Percentiles rank a stretch among this genome's conserved stretches.
These are phyloP conservation scores for Sporothrix euskadiensis DNA, from an alignment of 2,329 filamentous ascomycete genomes.

Conservation along the genomic window DNA sequence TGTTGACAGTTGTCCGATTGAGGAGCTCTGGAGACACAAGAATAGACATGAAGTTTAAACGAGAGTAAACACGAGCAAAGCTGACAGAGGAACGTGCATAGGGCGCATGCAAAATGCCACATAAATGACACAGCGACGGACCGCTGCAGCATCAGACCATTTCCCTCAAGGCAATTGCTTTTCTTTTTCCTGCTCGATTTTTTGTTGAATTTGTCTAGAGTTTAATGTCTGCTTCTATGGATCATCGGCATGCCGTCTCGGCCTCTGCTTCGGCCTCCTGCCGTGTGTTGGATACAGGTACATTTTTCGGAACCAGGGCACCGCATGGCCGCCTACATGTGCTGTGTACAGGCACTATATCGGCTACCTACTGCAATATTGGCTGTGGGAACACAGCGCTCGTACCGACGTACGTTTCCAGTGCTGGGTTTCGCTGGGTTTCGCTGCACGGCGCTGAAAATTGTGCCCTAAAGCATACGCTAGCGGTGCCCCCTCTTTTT, in stretches of 20 bases:
- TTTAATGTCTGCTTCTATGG: neutral
- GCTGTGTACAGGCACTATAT: neutral
- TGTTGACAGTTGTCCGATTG: neutral
- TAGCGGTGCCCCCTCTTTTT: conserved; percentile 12
- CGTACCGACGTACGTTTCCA: neutral
- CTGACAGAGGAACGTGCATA: neutral
- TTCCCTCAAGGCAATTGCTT: neutral
- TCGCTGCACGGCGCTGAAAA: neutral
- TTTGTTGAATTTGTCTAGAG: neutral
- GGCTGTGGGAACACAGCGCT: neutral
- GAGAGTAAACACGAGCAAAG: neutral
- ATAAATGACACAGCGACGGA: neutral
- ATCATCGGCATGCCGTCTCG: neutral
- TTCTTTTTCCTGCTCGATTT: neutral
- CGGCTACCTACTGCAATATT: neutral
- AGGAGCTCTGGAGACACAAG: neutral
- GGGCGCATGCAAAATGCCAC: neutral
- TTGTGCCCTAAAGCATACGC: neutral
- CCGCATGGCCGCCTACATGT: neutral
- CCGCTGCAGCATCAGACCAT: neutral
- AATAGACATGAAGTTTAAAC: neutral
- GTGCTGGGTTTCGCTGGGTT: neutral
- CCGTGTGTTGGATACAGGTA: neutral
- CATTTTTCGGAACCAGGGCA: neutral
- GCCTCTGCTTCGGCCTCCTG: conserved; percentile 7